These are phyloP conservation scores for Epichloe gansuensis DNA, from an alignment of 2,329 filamentous ascomycete species.

Conservation along the genomic window DNA sequence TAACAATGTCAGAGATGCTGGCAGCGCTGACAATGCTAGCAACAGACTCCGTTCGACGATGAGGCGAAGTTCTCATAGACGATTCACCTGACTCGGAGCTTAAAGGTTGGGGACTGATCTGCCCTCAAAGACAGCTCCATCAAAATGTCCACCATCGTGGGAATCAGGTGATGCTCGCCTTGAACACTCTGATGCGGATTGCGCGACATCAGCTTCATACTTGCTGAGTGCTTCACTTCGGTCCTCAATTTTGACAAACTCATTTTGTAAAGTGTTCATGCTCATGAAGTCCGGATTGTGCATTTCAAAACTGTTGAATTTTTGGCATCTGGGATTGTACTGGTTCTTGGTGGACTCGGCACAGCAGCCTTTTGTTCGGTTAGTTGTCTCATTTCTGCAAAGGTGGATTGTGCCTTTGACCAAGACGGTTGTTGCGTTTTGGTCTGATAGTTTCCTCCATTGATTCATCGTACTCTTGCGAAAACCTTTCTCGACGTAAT, in stretches of 20 bases:
- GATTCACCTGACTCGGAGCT: slow-evolving; percentile 9
- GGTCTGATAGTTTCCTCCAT: slow-evolving; percentile 57
- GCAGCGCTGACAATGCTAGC: slow-evolving; percentile 46
- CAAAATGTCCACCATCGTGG: slow-evolving; percentile 21
- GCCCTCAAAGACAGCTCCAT: slow-evolving; percentile 28
- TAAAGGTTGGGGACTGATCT: slow-evolving; percentile 25
- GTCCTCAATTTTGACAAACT: slow-evolving; percentile 29
- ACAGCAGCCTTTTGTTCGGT: slow-evolving; percentile 36
- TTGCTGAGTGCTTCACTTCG: slow-evolving; percentile 22
- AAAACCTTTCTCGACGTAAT: slow-evolving; percentile 36
- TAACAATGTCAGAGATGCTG: slow-evolving; percentile 49
- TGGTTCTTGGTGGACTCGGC: slow-evolving; percentile 44
- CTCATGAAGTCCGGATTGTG: slow-evolving; percentile 45
- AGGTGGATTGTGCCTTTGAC: slow-evolving; percentile 38
- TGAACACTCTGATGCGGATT: slow-evolving; percentile 35
- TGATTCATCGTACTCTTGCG: slow-evolving; percentile 50
- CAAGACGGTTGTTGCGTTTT: slow-evolving; percentile 28
- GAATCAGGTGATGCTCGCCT: slow-evolving; percentile 39
- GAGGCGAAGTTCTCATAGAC: slow-evolving; percentile 19
- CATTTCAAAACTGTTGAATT: slow-evolving; percentile 39
- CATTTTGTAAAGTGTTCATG: slow-evolving; percentile 34
- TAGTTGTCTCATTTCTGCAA: slow-evolving; percentile 46
- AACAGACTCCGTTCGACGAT: slow-evolving; percentile 47
- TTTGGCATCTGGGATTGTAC: slow-evolving; percentile 32
- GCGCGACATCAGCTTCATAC: slow-evolving; percentile 18